A percentile compares a stretch with the other conserved stretches of the same genome.
These are phyloP conservation scores for Cutaneotrichosporon sp. DNA, from an alignment of 1,284 basidiomycete species.

Conservation along the genomic window DNA sequence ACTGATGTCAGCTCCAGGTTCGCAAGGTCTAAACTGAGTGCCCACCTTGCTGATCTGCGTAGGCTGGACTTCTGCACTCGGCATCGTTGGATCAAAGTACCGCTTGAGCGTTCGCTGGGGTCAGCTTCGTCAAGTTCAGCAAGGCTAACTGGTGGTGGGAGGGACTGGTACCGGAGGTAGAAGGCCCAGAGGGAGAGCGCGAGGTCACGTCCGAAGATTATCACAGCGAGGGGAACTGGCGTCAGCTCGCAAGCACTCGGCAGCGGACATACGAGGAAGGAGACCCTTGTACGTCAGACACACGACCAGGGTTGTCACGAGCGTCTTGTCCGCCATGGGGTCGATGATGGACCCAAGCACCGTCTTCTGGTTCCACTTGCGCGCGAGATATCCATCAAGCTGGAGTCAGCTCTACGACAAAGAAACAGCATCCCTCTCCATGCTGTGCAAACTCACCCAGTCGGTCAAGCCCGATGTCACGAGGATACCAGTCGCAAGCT, in stretches of 20 bases:
- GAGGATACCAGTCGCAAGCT: conserved; percentile 72
- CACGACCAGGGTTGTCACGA: conserved; percentile 91
- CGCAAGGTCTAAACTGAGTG: conserved; percentile 14
- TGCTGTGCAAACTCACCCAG: conserved; percentile 64
- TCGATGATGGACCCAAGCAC: conserved; percentile 93
- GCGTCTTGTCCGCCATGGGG: conserved; percentile 91
- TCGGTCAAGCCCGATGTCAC: conserved; percentile 87
- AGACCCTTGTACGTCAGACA: conserved; percentile 76
- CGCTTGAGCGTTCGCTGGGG: conserved; percentile 78
- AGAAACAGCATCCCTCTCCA: too few species aligned
- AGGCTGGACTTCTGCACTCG: conserved; percentile 87
- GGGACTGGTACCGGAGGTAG: conserved; percentile 84
- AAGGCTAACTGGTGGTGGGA: conserved; percentile 70
- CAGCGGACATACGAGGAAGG: conserved; percentile 62
- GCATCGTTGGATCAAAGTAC: conserved; percentile 93
- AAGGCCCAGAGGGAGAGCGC: conserved; percentile 85
- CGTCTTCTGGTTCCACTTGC: conserved; percentile 75
- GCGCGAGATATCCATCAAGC: conserved; percentile 86
- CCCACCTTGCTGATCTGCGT: conserved; percentile 89
- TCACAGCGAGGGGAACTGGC: conserved; percentile 71
- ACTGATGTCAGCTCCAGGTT: conserved; percentile 51
- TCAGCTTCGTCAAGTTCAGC: conserved; percentile 2
- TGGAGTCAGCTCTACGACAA: conserved; percentile 46
- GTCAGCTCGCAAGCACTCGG: conserved; percentile 3
- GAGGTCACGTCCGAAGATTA: conserved; percentile 87